Percentiles rank a stretch among this genome's conserved stretches.
phyloP scores from a whole-genome alignment of 31 red algal genomes.

The Asparagopsis taxiformis region DNA sequence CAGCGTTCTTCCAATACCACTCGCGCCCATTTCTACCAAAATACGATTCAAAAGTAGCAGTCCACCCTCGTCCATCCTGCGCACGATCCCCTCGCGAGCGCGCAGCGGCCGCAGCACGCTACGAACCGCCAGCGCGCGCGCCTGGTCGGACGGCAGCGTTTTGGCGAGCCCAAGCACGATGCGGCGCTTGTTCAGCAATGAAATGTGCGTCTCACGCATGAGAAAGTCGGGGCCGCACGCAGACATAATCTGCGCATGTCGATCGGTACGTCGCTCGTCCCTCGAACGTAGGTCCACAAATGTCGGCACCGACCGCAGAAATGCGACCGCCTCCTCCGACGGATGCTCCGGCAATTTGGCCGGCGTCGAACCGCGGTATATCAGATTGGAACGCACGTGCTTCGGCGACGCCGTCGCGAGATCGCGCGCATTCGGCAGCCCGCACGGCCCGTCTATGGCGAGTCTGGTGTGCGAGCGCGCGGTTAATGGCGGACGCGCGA shows the following conservation, averaged over 20 bases:
- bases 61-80: slow-evolving; percentile 39
- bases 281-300: slow-evolving; percentile 53
- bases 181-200: slow-evolving; percentile 44
- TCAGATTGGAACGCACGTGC: neutral
- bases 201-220: slow-evolving; percentile 3
- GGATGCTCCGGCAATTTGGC: slow-evolving; percentile 20
- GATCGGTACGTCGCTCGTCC: slow-evolving; percentile 45
- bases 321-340: neutral
- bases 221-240: slow-evolving; percentile 25
- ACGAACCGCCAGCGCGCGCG: slow-evolving; percentile 1
- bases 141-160: neutral
- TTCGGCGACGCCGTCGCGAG: slow-evolving; percentile 27
- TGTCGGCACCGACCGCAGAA: slow-evolving; percentile 29
- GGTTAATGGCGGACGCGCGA: neutral
- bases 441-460: slow-evolving; percentile 15
- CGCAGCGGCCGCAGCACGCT: slow-evolving; percentile 3
- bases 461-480: neutral
- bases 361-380: slow-evolving; percentile 53
- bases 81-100: slow-evolving; percentile 30
- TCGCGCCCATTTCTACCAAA: slow-evolving; percentile 45
- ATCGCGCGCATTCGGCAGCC: slow-evolving; percentile 61
- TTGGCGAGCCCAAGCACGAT: slow-evolving; percentile 32
- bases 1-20: slow-evolving; percentile 23
- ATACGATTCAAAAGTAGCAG: slow-evolving; percentile 55
- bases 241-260: neutral